Base-by-base conservation (phyloP, 768 basidiomycete genomes). In the Mrakia hoshinonis region DNA sequence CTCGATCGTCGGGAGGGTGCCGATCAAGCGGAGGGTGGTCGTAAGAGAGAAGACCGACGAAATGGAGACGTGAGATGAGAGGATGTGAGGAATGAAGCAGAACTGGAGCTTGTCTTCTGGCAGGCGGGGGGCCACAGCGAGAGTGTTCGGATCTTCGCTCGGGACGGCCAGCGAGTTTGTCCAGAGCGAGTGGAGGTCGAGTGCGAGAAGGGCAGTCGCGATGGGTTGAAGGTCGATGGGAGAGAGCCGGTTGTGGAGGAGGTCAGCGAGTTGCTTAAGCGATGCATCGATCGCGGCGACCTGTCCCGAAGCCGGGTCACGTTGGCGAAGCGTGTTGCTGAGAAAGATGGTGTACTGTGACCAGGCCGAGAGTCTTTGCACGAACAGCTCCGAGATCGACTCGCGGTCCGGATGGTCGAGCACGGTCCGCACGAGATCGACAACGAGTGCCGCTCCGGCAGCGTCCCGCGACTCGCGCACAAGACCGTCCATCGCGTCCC, bases 31-130 rank as follows among this genome's bases (percentile, higher is more conserved):
- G 24, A 69, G 58, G 49, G 47, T 26, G 31, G 39, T 36, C 3
- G 60, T 22, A 29, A 69, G 58, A 11, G 68, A 43, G 22, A 55
- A 20, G 34, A 69, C 60, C 31, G 68, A 62, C 3, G 68, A 51
- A n/a, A 69, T 13, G 11, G 68, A 61, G 22, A 43, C 20, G 49
- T 69, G 68, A 4, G 68, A 68, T 36, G 67, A 54, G 31, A 68
- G 67, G 39, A 68, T 68, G 67, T 55, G 58, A 34, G 54, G 43
- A 54, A 61, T 26, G 22, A 51, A 58, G 47, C 38, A n/a, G 43
- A 43, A 43, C 38, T 46, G 34, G 54, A 68, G 36, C 24, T 36
- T 26, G 39, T 68, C 67, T 24, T 6, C 15, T 5, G 60, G 60
- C 39, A 62, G 22, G 3, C 48, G 64, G 49, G 46, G 47, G 4